Conservation (phyloP, 495 filamentous ascomycete species). For the Daldinia caldariorum region DNA sequence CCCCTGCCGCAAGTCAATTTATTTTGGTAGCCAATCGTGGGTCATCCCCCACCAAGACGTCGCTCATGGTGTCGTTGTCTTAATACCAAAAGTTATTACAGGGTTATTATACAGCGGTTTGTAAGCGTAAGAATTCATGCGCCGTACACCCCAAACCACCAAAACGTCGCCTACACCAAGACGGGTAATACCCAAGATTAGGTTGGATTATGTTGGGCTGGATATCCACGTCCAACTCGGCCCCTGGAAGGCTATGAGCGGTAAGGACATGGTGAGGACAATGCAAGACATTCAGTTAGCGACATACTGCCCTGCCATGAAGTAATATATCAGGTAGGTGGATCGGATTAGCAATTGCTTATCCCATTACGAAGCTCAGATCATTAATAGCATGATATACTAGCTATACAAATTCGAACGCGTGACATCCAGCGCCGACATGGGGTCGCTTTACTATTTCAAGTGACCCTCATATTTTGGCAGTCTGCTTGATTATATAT, state of each 20-base stretch:
- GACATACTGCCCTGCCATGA: not conserved
- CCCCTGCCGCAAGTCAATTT: conserved; percentile 4
- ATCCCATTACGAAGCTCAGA: not conserved
- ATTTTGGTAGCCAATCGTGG: conserved; percentile 11
- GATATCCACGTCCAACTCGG: not conserved
- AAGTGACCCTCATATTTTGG: not conserved
- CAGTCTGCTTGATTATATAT: not conserved
- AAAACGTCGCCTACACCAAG: not conserved
- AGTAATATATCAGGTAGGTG: not conserved
- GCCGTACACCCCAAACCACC: not conserved
- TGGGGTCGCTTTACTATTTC: not conserved
- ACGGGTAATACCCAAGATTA: conserved; percentile 1
- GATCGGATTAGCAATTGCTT: conserved; percentile 36
- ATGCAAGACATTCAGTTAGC: not conserved
- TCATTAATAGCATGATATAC: not conserved
- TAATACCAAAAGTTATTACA: not conserved
- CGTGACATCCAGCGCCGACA: not conserved
- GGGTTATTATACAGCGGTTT: conserved; percentile 23
- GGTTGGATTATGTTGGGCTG: not conserved
- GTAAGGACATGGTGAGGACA: not conserved
- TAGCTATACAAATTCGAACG: conserved; percentile 10
- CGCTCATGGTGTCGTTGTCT: not conserved
- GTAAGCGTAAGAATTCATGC: conserved; percentile 23
- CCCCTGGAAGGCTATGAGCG: not conserved
- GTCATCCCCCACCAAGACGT: not conserved